phyloP scores from a whole-genome alignment of 1,284 basidiomycete genomes.

The Ceratobasidium sp. region DNA sequence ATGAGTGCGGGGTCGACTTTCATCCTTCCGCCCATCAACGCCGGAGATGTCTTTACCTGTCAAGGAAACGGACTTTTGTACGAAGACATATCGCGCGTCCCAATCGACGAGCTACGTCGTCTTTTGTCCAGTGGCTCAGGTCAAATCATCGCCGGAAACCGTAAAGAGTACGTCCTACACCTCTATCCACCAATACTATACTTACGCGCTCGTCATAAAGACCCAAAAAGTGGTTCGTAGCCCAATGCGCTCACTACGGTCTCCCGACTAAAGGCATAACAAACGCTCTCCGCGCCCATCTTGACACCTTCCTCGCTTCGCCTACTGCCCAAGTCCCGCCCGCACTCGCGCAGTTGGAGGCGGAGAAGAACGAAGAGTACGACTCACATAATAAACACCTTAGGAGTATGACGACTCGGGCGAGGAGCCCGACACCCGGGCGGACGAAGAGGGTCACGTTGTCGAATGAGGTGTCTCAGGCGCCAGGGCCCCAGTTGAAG shows the following conservation, averaged over 20 bases:
- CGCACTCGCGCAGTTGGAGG: conserved; percentile 2
- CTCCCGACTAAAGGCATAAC: conserved; percentile 25
- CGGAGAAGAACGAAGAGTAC: conserved; percentile 34
- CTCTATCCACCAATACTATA: neutral
- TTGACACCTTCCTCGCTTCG: conserved; percentile 24
- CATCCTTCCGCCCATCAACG: conserved; percentile 43
- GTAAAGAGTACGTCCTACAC: conserved; percentile 33
- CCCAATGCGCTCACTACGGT: conserved; percentile 39
- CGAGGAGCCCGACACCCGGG: conserved; percentile 38
- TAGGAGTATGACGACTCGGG: conserved; percentile 31
- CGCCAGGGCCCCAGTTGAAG: neutral
- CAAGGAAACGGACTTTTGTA: conserved; percentile 34
- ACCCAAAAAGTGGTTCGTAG: conserved; percentile 41
- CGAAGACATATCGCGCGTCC: conserved; percentile 18
- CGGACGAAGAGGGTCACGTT: conserved; percentile 34
- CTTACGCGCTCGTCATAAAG: neutral
- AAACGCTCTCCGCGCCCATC: conserved; percentile 13
- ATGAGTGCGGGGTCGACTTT: conserved; percentile 25
- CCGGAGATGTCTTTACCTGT: conserved; percentile 35
- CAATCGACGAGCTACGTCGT: conserved; percentile 24
- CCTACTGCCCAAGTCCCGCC: conserved; percentile 21
- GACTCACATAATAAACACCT: conserved; percentile 18
- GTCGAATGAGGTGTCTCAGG: conserved; percentile 8
- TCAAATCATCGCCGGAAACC: conserved; percentile 14
- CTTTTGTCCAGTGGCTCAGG: conserved; percentile 28